Evolutionary conservation across 805 yeast species (phyloP).

Genomic region (Ogataea henricii): DNA sequence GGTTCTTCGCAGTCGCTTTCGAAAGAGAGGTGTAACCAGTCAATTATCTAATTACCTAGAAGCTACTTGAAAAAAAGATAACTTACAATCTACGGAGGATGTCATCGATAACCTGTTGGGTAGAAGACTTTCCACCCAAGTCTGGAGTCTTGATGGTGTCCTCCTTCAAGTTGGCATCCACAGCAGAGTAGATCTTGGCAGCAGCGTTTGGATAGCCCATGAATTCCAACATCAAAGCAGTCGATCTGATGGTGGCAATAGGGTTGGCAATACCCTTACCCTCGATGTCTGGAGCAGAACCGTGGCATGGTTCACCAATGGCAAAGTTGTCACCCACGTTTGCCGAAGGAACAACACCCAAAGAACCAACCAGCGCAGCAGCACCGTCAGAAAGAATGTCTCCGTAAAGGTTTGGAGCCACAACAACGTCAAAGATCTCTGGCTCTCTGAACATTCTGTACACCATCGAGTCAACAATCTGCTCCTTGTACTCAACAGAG

Average conservation of each 20-base stretch:
- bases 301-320: slow-evolving; percentile 99
- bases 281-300: slow-evolving; percentile 98
- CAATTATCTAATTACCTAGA: background rate
- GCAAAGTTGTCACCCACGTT: slow-evolving; percentile 96
- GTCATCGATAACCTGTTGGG: slow-evolving; percentile 86
- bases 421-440: slow-evolving; percentile 94
- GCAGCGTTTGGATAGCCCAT: slow-evolving; percentile 91
- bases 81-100: slow-evolving; percentile 57
- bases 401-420: slow-evolving; percentile 98
- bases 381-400: slow-evolving; percentile 97
- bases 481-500: slow-evolving; percentile 77
- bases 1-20: slow-evolving; percentile 94
- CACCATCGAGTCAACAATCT: slow-evolving; percentile 98
- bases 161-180: slow-evolving; percentile 86
- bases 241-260: slow-evolving; percentile 95
- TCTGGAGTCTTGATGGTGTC: slow-evolving; percentile 87
- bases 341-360: slow-evolving; percentile 98
- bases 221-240: slow-evolving; percentile 96
- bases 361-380: slow-evolving; percentile 95
- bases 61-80: background rate
- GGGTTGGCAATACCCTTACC: slow-evolving; percentile 96
- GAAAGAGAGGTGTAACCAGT: slow-evolving; percentile 43
- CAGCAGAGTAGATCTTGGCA: slow-evolving; percentile 89
- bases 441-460: slow-evolving; percentile 99
- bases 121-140: slow-evolving; percentile 86